Percentiles rank a stretch among this genome's conserved stretches.
These are phyloP conservation scores for Sugiyamaella marilandica DNA, from an alignment of 805 yeast species.

Conservation along the genomic window DNA sequence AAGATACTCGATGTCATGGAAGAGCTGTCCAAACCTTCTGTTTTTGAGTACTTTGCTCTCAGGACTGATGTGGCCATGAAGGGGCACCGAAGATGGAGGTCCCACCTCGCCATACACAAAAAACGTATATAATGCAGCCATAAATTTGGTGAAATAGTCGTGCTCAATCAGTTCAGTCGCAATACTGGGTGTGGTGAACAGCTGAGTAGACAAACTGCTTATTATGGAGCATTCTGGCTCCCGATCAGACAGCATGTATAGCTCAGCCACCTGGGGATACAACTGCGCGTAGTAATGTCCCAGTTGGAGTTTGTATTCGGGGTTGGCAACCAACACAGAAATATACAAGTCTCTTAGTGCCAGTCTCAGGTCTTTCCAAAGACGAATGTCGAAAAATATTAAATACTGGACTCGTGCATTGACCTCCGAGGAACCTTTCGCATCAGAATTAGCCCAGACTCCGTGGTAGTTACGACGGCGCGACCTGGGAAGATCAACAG, in stretches of 20 bases:
- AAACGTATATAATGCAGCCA: slow-evolving; percentile 59
- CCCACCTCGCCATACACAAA: slow-evolving; percentile 50
- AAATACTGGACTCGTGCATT: slow-evolving; percentile 49
- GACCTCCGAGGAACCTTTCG: neutral
- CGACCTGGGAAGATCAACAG: neutral
- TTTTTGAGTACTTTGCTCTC: slow-evolving; percentile 52
- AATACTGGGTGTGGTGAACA: slow-evolving; percentile 84
- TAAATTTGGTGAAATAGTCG: slow-evolving; percentile 58
- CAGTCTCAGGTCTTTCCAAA: slow-evolving; percentile 61
- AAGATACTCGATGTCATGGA: slow-evolving; percentile 73
- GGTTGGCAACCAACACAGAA: slow-evolving; percentile 57
- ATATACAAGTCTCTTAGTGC: slow-evolving; percentile 61
- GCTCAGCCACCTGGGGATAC: slow-evolving; percentile 68
- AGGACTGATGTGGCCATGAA: slow-evolving; percentile 21
- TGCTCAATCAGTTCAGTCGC: slow-evolving; percentile 57
- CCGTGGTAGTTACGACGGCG: neutral
- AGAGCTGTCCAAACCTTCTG: slow-evolving; percentile 71
- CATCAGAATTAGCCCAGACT: neutral
- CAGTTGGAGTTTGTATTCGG: slow-evolving; percentile 50
- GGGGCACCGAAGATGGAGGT: slow-evolving; percentile 41
- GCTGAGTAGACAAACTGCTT: slow-evolving; percentile 71
- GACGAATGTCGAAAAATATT: slow-evolving; percentile 61
- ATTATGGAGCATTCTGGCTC: slow-evolving; percentile 83
- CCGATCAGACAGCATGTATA: slow-evolving; percentile 68
- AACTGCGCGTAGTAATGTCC: slow-evolving; percentile 79